Percentiles rank a stretch among this genome's conserved stretches.
Conservation (phyloP, 805 yeast genomes). For the Zygosaccharomyces bailii region DNA sequence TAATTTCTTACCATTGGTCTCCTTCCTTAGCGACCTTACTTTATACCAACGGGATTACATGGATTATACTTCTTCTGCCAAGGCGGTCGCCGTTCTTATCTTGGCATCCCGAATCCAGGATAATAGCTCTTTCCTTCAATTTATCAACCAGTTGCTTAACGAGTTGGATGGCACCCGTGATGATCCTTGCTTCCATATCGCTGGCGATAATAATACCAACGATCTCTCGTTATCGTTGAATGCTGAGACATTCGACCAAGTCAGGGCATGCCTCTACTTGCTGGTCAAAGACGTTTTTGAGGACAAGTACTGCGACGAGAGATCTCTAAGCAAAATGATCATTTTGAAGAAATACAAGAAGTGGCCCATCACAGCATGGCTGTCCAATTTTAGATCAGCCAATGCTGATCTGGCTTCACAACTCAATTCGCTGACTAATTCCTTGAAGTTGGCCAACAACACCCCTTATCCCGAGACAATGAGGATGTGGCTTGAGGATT, state of each 20-base stretch:
- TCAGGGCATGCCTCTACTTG: conserved; percentile 24
- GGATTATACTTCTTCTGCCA: conserved; percentile 44
- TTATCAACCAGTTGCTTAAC: conserved; percentile 8
- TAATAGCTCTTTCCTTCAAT: conserved; percentile 10
- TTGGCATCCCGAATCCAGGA: conserved; percentile 50
- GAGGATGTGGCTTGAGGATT: conserved; percentile 13
- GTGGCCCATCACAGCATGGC: conserved; percentile 14
- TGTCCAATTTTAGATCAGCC: conserved; percentile 15
- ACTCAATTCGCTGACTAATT: conserved; percentile 20
- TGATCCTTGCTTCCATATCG: conserved; percentile 16
- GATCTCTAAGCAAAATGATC: conserved; percentile 16
- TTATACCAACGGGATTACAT: conserved; percentile 49
- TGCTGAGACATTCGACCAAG: conserved; percentile 15
- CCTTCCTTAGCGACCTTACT: conserved; percentile 54
- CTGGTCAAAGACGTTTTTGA: conserved; percentile 23
- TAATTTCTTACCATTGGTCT: conserved; percentile 32
- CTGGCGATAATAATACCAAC: conserved; percentile 18
- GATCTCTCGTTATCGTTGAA: conserved; percentile 13
- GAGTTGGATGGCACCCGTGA: neutral
- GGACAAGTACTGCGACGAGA: conserved; percentile 8
- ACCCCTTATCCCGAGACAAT: conserved; percentile 12
- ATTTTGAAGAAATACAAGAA: conserved; percentile 25
- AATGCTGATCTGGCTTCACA: conserved; percentile 21
- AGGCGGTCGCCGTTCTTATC: conserved; percentile 48
- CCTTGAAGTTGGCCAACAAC: conserved; percentile 7